These are phyloP conservation scores for Bifiguratus adelaidae DNA, from an alignment of 192 early-diverging fungal species.

Conservation along the genomic window DNA sequence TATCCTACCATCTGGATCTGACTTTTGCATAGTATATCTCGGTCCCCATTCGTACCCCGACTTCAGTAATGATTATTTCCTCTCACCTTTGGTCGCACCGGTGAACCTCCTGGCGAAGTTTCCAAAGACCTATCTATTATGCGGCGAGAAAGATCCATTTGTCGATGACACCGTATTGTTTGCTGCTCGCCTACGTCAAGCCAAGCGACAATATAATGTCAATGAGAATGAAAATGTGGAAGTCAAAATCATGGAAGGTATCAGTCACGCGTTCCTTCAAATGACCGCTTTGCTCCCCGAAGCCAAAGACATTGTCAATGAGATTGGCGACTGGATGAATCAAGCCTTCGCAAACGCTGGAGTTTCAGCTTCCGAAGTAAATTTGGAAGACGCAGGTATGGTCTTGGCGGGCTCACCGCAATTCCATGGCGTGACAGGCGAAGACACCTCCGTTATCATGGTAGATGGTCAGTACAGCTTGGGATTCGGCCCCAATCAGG, in stretches of 20 bases:
- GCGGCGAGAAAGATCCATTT: conserved; percentile 94
- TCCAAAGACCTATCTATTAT: conserved; percentile 83
- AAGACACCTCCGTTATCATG: no score
- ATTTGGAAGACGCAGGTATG: no score
- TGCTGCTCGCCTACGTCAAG: conserved; percentile 74
- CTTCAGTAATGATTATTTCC: conserved; percentile 71
- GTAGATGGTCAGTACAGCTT: no score
- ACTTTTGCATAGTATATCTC: conserved; percentile 57
- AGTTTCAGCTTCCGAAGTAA: no score
- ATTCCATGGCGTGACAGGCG: no score
- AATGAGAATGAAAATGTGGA: conserved; percentile 43
- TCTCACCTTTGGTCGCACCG: conserved; percentile 81
- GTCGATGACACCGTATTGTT: conserved; percentile 95
- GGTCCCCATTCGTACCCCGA: conserved; percentile 70
- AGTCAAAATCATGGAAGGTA: conserved; percentile 65
- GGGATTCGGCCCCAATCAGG: no score
- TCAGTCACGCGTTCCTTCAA: conserved; percentile 50
- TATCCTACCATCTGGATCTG: background rate
- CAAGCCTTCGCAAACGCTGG: no score
- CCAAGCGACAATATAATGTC: no score
- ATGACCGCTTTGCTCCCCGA: conserved; percentile 73
- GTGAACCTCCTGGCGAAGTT: conserved; percentile 78
- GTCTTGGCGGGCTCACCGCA: no score
- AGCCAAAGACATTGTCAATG: conserved; percentile 30
- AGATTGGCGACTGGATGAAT: conserved; percentile 30